Evolutionary conservation across 2,329 filamentous ascomycete species (phyloP).

Genomic region (Aplosporella prunicola): DNA sequence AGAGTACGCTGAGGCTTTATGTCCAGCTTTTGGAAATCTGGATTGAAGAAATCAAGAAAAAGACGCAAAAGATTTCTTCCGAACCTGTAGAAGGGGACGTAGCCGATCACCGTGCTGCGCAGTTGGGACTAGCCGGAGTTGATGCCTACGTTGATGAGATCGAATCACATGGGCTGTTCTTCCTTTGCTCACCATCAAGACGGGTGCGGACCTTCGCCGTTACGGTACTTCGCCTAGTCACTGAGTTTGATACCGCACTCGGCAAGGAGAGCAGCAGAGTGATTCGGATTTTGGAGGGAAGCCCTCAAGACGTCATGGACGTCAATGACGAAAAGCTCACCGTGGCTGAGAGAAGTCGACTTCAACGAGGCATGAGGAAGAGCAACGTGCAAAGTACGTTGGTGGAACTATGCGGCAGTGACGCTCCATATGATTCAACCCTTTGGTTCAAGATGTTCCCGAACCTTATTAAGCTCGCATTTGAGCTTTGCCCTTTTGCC

Average conservation of each 20-base stretch:
- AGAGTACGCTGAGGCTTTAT: slow-evolving; percentile 85
- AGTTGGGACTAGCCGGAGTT: slow-evolving; percentile 76
- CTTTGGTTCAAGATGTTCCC: slow-evolving; percentile 98
- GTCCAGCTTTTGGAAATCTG: slow-evolving; percentile 91
- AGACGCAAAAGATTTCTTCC: slow-evolving; percentile 61
- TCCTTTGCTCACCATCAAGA: slow-evolving; percentile 89
- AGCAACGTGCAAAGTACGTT: slow-evolving; percentile 76
- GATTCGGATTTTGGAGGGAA: slow-evolving; percentile 85
- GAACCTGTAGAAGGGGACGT: slow-evolving; percentile 53
- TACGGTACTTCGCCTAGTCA: slow-evolving; percentile 82
- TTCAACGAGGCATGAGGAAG: slow-evolving; percentile 82
- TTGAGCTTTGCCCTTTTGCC: slow-evolving; percentile 82
- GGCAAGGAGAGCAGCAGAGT: slow-evolving; percentile 72
- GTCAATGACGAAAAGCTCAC: slow-evolving; percentile 87
- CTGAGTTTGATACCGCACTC: slow-evolving; percentile 83
- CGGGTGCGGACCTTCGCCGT: slow-evolving; percentile 84
- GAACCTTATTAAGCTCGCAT: slow-evolving; percentile 82
- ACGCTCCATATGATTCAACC: slow-evolving; percentile 86
- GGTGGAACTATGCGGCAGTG: slow-evolving; percentile 90
- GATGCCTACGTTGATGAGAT: slow-evolving; percentile 94
- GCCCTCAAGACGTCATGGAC: slow-evolving; percentile 80
- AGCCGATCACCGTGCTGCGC: slow-evolving; percentile 61
- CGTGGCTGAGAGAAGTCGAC: slow-evolving; percentile 80
- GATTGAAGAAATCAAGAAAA: slow-evolving; percentile 92
- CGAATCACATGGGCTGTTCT: slow-evolving; percentile 93